Evolutionary conservation across 495 filamentous ascomycete genomes (phyloP).

Genomic region (Aspergillus avenaceus): DNA sequence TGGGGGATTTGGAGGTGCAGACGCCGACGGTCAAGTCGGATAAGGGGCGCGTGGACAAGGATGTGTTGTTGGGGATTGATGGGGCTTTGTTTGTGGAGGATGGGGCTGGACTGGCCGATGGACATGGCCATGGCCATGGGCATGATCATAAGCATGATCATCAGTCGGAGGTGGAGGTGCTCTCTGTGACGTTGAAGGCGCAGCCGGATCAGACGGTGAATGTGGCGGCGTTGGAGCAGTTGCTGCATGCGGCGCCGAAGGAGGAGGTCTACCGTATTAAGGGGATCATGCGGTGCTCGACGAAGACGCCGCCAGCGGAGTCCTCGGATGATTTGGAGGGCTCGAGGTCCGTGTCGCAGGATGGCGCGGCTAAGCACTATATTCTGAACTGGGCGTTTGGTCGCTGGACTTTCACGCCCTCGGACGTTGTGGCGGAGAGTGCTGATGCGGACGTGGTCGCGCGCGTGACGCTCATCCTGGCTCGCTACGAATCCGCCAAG

Average conservation of each 20-base stretch:
- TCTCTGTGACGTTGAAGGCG: constrained; percentile 64
- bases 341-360: not conserved
- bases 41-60: constrained; percentile 67
- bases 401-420: constrained; percentile 80
- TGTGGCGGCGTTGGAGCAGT: constrained; percentile 54
- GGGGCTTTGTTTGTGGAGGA: constrained; percentile 63
- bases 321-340: constrained; percentile 45
- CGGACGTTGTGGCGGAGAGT: constrained; percentile 37
- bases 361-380: constrained; percentile 40
- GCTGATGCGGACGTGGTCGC: constrained; percentile 47
- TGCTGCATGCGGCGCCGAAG: constrained; percentile 70
- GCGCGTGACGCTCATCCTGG: constrained; percentile 81
- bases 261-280: constrained; percentile 97
- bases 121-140: constrained; percentile 20
- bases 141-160: constrained; percentile 45
- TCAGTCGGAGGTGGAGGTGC: constrained; percentile 84
- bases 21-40: constrained; percentile 77
- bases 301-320: constrained; percentile 49
- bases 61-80: constrained; percentile 83
- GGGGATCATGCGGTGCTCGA: constrained; percentile 62
- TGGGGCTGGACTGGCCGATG: constrained; percentile 27
- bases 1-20: constrained; percentile 83
- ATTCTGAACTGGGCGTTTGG: constrained; percentile 99
- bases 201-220: constrained; percentile 49
- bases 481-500: constrained; percentile 76